Conservation (phyloP, 805 yeast genomes). For the Candida succiphila region DNA sequence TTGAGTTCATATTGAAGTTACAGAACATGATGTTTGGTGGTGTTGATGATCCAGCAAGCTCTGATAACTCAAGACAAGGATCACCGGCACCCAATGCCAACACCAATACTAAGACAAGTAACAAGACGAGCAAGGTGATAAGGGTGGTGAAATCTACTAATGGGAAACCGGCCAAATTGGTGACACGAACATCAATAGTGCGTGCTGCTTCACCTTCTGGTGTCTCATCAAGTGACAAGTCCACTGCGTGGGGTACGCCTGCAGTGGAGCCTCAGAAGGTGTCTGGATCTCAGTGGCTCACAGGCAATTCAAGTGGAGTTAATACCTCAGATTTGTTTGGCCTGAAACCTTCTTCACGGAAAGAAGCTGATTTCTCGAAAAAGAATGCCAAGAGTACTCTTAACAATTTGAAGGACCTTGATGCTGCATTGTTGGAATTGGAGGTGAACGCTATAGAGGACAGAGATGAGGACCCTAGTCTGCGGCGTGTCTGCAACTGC, state of each 20-base stretch:
- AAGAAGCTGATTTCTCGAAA: slow-evolving; percentile 23
- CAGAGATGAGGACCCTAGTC: slow-evolving; percentile 5
- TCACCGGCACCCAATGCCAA: slow-evolving; percentile 3
- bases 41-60: not conserved
- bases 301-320: slow-evolving; percentile 16
- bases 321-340: slow-evolving; percentile 41
- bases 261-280: not conserved
- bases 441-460: slow-evolving; percentile 20
- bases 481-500: slow-evolving; percentile 50
- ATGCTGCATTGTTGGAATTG: slow-evolving; percentile 33
- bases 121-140: slow-evolving; percentile 4
- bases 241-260: not conserved
- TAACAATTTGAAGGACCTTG: slow-evolving; percentile 42
- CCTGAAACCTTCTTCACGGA: slow-evolving; percentile 24
- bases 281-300: slow-evolving; percentile 4
- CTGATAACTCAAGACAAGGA: slow-evolving; percentile 1
- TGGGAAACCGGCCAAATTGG: slow-evolving; percentile 5
- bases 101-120: not conserved
- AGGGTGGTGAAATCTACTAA: slow-evolving; percentile 8
- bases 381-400: slow-evolving; percentile 31
- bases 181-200: slow-evolving; percentile 5
- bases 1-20: slow-evolving; percentile 36
- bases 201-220: not conserved
- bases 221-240: not conserved
- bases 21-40: slow-evolving; percentile 26